Base-by-base conservation (phyloP, 768 basidiomycete genomes). In the Strobilomyces echinocephalus region DNA sequence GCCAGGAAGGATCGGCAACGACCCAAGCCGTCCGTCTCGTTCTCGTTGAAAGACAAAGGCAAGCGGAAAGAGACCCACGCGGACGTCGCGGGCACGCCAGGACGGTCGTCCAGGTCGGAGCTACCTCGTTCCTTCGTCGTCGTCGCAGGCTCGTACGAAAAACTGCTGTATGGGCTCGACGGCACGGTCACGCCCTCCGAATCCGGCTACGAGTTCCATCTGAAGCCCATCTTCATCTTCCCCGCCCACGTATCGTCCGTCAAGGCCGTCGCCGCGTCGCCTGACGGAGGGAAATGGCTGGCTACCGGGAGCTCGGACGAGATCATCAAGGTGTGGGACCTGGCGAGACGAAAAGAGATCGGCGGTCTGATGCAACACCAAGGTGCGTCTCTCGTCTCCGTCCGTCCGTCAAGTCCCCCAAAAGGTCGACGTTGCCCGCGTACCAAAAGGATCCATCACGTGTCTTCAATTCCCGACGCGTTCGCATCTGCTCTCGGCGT, bases 221-320 rank as follows among this genome's bases (percentile, higher is more conserved):
- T 95, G 28, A 82, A 83, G 50, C 93, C 97, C 0, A 79, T 90
- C 41, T 99, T 99, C 72, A 91, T 93, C 57, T 99, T 99, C 72
- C 95, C 97, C 28, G 97, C 97, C 0, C 97, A 99, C 67, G 83
- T 95, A 41, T 92, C 91, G 2, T 93, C 84, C 62, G 87, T 99
- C 55, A 94, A 95, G 65, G 82, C 91, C 11, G 87, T 95, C 30
- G 87, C 93, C 3, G 88, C 91, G 0, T 89, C 89, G 0, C 93
- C 93, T 4, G 72, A 81, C 4, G 93, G 94, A 31, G 93, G 93
- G 1, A 97, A 97, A 73, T 97, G 94, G 93, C 78, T 98, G 15
- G 95, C 93, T 8, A 93, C 88, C 0, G 97, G 94, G 8, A 92
- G 91, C 58, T 81, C 89, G n/a, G 97, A 99, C 66, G 97, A 98